Percentiles rank a stretch among this genome's conserved stretches.
Conservation (phyloP, 306 rosid genomes). For the Dryas alaskensis region DNA sequence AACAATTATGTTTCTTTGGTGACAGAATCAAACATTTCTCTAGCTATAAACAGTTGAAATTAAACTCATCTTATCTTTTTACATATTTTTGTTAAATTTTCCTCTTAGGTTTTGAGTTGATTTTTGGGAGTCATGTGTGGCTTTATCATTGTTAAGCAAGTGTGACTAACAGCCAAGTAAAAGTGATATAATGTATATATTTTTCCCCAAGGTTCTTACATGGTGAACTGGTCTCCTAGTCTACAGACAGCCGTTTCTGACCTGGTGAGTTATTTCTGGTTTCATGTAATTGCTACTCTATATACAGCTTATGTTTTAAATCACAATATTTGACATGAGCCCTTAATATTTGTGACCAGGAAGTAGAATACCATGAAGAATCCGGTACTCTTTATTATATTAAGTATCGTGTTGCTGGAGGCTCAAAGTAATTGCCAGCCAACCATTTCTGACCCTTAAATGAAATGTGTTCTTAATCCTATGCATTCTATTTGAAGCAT, state of each 20-base stretch:
- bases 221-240: constrained; percentile 97
- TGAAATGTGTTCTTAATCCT: constrained; percentile 9
- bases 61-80: background rate
- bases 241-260: constrained; percentile 98
- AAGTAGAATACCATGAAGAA: constrained; percentile 96
- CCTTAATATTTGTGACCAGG: constrained; percentile 51
- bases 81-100: background rate
- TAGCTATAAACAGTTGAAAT: background rate
- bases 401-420: constrained; percentile 88
- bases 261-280: constrained; percentile 50
- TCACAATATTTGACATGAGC: constrained; percentile 18
- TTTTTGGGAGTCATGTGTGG: background rate
- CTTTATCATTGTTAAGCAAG: background rate
- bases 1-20: background rate
- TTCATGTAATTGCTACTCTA: constrained; percentile 12
- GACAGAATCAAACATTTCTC: background rate
- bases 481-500: background rate
- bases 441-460: background rate
- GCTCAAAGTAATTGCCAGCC: constrained; percentile 38
- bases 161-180: background rate
- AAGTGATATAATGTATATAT: background rate
- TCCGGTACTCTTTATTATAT: constrained; percentile 78
- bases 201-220: constrained; percentile 62
- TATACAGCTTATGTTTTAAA: constrained; percentile 17
- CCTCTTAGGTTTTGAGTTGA: background rate